Evolutionary conservation across 345 rosid genomes (phyloP).

Genomic region (Syzygium aromaticum): DNA sequence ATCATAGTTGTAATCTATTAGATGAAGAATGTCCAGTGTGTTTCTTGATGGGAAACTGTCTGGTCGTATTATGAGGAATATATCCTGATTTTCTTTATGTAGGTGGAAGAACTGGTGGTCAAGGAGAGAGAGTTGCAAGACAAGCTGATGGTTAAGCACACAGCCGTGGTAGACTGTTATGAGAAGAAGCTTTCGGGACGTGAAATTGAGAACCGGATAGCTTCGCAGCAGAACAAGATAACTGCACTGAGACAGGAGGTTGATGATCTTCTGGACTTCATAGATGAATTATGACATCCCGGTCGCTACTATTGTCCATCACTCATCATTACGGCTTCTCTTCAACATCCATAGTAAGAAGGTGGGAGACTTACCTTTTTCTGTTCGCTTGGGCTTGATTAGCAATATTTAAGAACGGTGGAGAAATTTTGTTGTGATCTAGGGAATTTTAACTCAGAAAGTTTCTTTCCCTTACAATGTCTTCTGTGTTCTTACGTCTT

Average conservation of each 20-base stretch:
- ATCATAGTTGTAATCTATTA: not conserved
- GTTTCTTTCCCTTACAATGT: not conserved
- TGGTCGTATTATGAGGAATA: not conserved
- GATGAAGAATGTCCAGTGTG: not conserved
- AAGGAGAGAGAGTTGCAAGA: slow-evolving; percentile 91
- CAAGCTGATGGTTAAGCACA: slow-evolving; percentile 47
- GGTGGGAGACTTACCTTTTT: not conserved
- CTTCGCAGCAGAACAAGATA: slow-evolving; percentile 62
- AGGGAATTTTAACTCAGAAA: not conserved
- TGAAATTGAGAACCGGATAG: slow-evolving; percentile 72
- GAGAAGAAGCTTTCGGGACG: slow-evolving; percentile 61
- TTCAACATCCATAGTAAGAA: not conserved
- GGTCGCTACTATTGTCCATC: not conserved
- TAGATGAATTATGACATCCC: slow-evolving; percentile 49
- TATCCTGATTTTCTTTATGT: not conserved
- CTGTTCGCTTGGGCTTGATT: not conserved
- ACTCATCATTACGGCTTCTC: not conserved
- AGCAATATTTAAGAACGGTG: not conserved
- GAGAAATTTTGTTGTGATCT: not conserved
- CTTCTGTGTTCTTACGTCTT: not conserved
- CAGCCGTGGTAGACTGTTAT: slow-evolving; percentile 59
- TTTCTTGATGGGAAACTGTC: not conserved
- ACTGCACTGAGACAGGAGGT: slow-evolving; percentile 69
- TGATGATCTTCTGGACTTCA: slow-evolving; percentile 70
- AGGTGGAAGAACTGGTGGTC: slow-evolving; percentile 79